Base-by-base conservation (phyloP, 768 basidiomycete genomes). In the Favolaschia claudopus region DNA sequence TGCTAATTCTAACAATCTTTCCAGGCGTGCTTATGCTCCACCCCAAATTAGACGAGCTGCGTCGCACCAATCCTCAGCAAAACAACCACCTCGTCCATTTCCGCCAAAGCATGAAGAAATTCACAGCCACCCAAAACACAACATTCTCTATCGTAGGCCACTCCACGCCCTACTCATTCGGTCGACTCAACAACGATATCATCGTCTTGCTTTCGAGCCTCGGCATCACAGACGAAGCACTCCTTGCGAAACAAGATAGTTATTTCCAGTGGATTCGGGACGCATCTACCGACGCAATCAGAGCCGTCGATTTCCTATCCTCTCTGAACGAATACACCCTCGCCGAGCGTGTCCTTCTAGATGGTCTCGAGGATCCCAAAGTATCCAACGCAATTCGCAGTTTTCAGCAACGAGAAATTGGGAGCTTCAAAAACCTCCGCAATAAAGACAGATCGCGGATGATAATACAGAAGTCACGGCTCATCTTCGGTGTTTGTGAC, bases 31-130 rank as follows among this genome's bases (percentile, higher is more conserved):
- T 89, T 20, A 87, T 87, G 85, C 72, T 88, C 3, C 85, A 89
- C 64, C 86, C 86, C 0, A 73, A 80, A n/a, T 73, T 90, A 24
- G 84, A 86, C 60, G 69, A 64, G 24, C 74, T 20, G 6, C 49
- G 50, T 1, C 42, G 38, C 28, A 36, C 15, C 6, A 47, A 19
- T 10, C 31, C 32, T 10, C 39, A 25, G 4, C 14, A 81, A 42
- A 79, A 77, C 50, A 67, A 74, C 44, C 76, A 80, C 45, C 72
- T 83, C 1, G 83, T 81, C 13, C 77, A 87, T 58, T 89, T 90
- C 62, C 80, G 88, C 19, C 80, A 83, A 56, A 89, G 88, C 69
- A 88, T 88, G 85, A 88, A 85, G 67, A 90, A 90, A 64, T 89
- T 90, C 72, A 78, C 72, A 9, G 81, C 86, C 0, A 84, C 79